Base-by-base conservation (phyloP, 2,329 filamentous ascomycete species). In the Scedosporium aurantiacum region DNA sequence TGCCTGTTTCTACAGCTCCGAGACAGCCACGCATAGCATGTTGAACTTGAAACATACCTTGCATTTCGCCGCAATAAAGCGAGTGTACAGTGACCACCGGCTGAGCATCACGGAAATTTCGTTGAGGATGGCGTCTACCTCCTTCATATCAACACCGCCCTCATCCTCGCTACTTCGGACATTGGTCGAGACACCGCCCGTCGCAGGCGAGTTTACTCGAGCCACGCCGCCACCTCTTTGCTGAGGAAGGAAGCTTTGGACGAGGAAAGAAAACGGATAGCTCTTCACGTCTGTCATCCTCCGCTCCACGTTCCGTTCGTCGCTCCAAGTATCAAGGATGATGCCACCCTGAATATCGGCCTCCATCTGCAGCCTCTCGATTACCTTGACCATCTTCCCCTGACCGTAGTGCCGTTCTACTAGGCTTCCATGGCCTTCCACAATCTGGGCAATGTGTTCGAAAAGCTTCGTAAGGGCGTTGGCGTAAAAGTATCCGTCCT, bases 321-420 rank as follows among this genome's bases (percentile, higher is more conserved):
- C 94, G 61, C 86, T 87, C 91, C 94, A 99, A 0, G 92, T 94
- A 71, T 99, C 94, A 60, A 99, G 78, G 63, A 99, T 87, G 66
- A 97, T 96, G 65, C 94, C 94, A 21, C 92, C 94, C 75, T 99
- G 94, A 1, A 96, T 88, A 73, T 99, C 94, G 2, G 91, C 94
- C 75, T 99, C 94, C 69, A 92, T 85, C 74, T 99, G 94, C 62
- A 99, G 78, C 52, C 91, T 83, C 74, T 97, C 91, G 67, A 97
- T 93, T 60, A 99, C 94, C 67, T 88, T 89, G 37, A 89, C 86
- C 94, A 99, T 99, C 78, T 91, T 94, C 43, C 93, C 91, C 16
- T 82, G 76, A 1, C 94, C 94, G 70, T 99, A 99, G 73, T 99
- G 94, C 56, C 90, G 85, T 76, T 97, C 92, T 1, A 99, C 93